A percentile compares a stretch with the other conserved stretches of the same genome.
Conservation (phyloP, 2,329 filamentous ascomycete genomes). For the Colletotrichum tanaceti region DNA sequence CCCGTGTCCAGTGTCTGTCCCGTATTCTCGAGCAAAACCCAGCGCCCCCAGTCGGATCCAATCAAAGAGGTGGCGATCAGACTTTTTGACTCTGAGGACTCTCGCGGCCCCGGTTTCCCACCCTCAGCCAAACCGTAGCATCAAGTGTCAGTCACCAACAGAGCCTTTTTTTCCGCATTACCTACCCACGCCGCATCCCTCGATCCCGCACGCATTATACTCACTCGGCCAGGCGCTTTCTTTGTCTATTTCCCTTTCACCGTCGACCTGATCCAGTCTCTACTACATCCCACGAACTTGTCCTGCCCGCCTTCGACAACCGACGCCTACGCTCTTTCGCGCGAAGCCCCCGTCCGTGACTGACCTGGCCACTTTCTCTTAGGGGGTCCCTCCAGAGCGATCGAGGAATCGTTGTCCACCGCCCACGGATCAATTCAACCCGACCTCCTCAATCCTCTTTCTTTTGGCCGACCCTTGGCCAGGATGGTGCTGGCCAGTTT, state of each 20-base stretch:
- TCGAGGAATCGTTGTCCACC: slow-evolving; percentile 23
- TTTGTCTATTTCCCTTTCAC: slow-evolving; percentile 34
- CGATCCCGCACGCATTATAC: slow-evolving; percentile 31
- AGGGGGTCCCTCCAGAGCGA: slow-evolving; percentile 34
- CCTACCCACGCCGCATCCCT: slow-evolving; percentile 32
- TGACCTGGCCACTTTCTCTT: slow-evolving; percentile 38
- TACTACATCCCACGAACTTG: slow-evolving; percentile 10
- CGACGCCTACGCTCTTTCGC: slow-evolving; percentile 19
- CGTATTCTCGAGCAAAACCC: slow-evolving; percentile 31
- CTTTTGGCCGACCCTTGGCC: slow-evolving; percentile 57
- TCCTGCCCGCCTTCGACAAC: slow-evolving; percentile 2
- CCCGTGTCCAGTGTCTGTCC: slow-evolving; percentile 12
- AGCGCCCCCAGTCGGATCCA: slow-evolving; percentile 45
- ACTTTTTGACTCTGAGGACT: slow-evolving; percentile 47
- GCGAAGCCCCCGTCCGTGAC: slow-evolving; percentile 28
- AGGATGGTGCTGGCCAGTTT: slow-evolving; percentile 69
- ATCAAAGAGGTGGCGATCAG: slow-evolving; percentile 51
- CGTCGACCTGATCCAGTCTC: slow-evolving; percentile 30
- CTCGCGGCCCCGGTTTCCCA: slow-evolving; percentile 39
- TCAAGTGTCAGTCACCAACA: slow-evolving; percentile 39
- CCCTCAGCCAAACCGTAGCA: slow-evolving; percentile 37
- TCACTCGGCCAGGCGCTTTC: slow-evolving; percentile 39
- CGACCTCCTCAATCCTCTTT: slow-evolving; percentile 32
- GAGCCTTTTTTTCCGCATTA: slow-evolving; percentile 38
- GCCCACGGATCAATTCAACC: slow-evolving; percentile 35